These are phyloP conservation scores for Penstemon barbatus DNA, from an alignment of 257 asterid species.

Conservation along the genomic window DNA sequence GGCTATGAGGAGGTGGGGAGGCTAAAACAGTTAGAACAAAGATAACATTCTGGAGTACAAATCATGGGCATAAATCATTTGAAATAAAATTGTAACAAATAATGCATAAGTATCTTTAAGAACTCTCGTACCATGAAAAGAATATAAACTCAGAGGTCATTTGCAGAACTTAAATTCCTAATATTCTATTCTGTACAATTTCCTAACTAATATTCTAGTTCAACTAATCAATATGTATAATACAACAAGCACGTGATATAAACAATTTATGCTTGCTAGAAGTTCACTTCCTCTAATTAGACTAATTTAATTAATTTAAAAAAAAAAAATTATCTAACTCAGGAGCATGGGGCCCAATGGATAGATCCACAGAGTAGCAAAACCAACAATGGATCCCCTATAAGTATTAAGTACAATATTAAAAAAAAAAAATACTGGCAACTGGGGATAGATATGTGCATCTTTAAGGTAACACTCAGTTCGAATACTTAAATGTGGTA, in stretches of 20 bases:
- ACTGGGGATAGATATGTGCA: background rate
- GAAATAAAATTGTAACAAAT: background rate
- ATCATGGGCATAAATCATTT: background rate
- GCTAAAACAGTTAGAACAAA: no score
- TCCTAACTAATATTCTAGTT: no score
- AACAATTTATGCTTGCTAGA: no score
- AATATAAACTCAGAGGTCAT: background rate
- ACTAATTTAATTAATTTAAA: no score
- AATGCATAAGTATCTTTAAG: slow-evolving; percentile 19
- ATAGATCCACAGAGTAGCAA: no score
- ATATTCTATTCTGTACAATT: slow-evolving; percentile 4
- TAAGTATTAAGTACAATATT: slow-evolving; percentile 17
- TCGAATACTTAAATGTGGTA: background rate
- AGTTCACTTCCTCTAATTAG: no score
- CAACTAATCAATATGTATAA: no score
- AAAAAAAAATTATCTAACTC: no score
- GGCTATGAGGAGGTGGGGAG: no score
- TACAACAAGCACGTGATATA: no score
- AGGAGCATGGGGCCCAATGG: no score
- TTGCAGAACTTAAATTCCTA: slow-evolving; percentile 11
- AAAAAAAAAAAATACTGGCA: background rate
- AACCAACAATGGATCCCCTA: slow-evolving; percentile 3
- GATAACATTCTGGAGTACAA: no score
- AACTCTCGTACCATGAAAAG: slow-evolving; percentile 8
- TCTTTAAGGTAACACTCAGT: background rate